Base-by-base conservation (phyloP, 208 protist species). In the Trypanosoma vivax region DNA sequence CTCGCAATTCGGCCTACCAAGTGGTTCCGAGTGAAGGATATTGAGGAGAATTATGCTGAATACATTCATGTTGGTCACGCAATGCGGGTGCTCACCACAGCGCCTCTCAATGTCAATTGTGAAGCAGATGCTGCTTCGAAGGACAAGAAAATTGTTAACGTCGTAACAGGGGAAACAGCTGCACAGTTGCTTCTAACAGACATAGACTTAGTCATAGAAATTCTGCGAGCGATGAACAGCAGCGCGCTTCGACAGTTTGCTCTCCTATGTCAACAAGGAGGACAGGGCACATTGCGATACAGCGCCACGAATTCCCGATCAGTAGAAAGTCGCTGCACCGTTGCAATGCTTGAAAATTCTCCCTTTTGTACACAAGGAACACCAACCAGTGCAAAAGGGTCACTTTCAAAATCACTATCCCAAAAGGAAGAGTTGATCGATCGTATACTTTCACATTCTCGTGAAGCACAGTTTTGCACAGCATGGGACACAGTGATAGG, bases 401-500 rank as follows among this genome's bases (percentile, higher is more conserved):
- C 31, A n/a, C 13, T 24, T 21, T 59, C 52, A 19, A 38, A 21
- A 18, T 19, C 25, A 28, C 65, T 80, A 31, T 70, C 63, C 9
- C 65, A 66, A 4, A 90, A 90, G 59, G 63, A 63, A 1, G 76
- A 87, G 3, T 29, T 74, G 37, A 79, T 86, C 18, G 19, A 48
- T 27, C 70, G 60, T 41, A 53, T 79, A 43, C 21, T 74, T 13
- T 38, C 27, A 10, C 25, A 7, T 21, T 58, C 60, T 25, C 37
- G 71, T 59, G 47, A 39, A 21, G 39, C 21, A 3, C 37, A 48
- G 9, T 50, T 89, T 25, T 60, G 66, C 9, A n/a, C 18, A 9
- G 67, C 53, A 16, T 90, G 83, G 83, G 63, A 87, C 40, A 39
- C 54, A 13, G 16, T 70, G 25, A 56, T 90, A 43, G 83, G 83